Conservation (phyloP, 495 filamentous ascomycete species). For the Aspergillus nidulans region DNA sequence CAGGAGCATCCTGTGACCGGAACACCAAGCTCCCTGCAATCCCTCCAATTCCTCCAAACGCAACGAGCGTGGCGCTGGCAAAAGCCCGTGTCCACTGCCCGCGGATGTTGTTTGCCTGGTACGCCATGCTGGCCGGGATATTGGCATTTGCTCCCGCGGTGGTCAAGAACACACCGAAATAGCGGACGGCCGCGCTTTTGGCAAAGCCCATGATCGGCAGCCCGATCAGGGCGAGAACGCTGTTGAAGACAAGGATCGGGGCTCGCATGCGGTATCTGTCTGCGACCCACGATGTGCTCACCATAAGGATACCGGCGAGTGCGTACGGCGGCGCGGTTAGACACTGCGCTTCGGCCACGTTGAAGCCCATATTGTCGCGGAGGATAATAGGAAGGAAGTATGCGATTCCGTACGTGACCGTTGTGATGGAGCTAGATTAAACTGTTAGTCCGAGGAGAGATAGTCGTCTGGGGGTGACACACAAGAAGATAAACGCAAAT, state of each 20-base stretch:
- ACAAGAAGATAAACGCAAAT: slow-evolving; percentile 36
- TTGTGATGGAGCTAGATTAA: slow-evolving; percentile 42
- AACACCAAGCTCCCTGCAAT: slow-evolving; percentile 56
- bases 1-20: slow-evolving; percentile 51
- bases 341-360: slow-evolving; percentile 52
- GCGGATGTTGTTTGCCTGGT: slow-evolving; percentile 63
- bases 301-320: slow-evolving; percentile 60
- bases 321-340: slow-evolving; percentile 61
- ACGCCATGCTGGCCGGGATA: slow-evolving; percentile 52
- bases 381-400: slow-evolving; percentile 69
- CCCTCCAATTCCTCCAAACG: slow-evolving; percentile 56
- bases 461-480: neutral
- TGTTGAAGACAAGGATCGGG: slow-evolving; percentile 53
- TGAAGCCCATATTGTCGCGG: slow-evolving; percentile 52
- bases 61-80: slow-evolving; percentile 50
- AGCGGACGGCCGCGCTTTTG: slow-evolving; percentile 45
- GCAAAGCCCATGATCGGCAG: slow-evolving; percentile 53
- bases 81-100: slow-evolving; percentile 65
- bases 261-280: slow-evolving; percentile 57
- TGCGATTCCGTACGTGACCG: slow-evolving; percentile 59
- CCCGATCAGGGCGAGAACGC: slow-evolving; percentile 43
- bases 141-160: slow-evolving; percentile 59
- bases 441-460: slow-evolving; percentile 8
- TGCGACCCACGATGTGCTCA: slow-evolving; percentile 42
- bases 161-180: slow-evolving; percentile 61